Evolutionary conservation across 116 monocot genomes (phyloP), one percentile per base, ranked within the genome.

Genomic region (Phalaenopsis hybrid): DNA sequence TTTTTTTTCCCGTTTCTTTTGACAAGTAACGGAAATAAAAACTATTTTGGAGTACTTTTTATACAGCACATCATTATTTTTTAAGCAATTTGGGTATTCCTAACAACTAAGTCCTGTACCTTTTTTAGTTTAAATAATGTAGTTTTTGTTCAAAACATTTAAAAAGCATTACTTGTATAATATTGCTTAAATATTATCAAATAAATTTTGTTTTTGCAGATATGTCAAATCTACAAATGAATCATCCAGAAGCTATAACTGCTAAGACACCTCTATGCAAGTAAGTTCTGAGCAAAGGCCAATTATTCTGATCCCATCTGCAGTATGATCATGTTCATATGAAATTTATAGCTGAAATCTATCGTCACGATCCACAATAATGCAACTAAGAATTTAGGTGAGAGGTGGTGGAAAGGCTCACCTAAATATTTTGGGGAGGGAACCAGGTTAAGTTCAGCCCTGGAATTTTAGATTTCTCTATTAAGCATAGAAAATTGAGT

Each of bases 181-280:
- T 77, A 48, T 45, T 45, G 5, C 8, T n/a, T 45, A 45, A 18
- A 75, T 44, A n/a, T 28, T 75, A 44, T 17, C 43, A 75, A 45
- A 9, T 31, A 63, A 49, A 79, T 84, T 76, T 12, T 63, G 23
- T 82, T 59, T 41, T 37, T 90, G 85, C 87, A 92, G 92, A 92
- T 74, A 70, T 84, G 25, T 80, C 90, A 78, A 90, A 69, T 46
- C 57, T 90, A 77, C 83, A 69, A 79, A 44, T 92, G 83, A 84
- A 84, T 85, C 88, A 90, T 84, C 79, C 79, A 5, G 88, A 88
- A 48, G 65, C 81, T 44, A 90, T 92, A 52, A 85, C 78, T 84
- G 78, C 87, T 8, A 82, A 48, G 59, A 90, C 92, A 51, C 84
- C 88, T 51, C 69, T 90, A 48, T 92, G 92, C 92, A 87, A 84